phyloP scores from a whole-genome alignment of 306 rosid species.

The Vicia villosa region DNA sequence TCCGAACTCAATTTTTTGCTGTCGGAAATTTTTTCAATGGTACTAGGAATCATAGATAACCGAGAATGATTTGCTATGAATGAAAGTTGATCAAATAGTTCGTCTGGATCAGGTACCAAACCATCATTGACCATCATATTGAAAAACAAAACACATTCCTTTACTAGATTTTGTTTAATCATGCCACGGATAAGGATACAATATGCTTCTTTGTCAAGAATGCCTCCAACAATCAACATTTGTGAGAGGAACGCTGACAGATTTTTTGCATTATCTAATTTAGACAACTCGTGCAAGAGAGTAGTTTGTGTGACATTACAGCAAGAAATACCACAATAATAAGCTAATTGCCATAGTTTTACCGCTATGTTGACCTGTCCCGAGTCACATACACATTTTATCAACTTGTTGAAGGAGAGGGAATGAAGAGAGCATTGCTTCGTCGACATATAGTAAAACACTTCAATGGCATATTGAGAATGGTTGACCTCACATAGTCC shows the following conservation, averaged over 20 bases:
- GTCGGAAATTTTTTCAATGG: conserved; percentile 47
- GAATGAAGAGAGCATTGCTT: conserved; percentile 56
- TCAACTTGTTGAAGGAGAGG: conserved; percentile 58
- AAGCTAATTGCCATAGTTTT: conserved; percentile 56
- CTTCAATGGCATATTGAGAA: conserved; percentile 56
- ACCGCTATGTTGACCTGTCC: conserved; percentile 58
- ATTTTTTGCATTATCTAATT: conserved; percentile 45
- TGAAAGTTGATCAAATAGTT: conserved; percentile 54
- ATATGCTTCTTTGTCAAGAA: conserved; percentile 59
- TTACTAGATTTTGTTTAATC: conserved; percentile 50
- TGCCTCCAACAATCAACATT: conserved; percentile 62
- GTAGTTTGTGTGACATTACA: conserved; percentile 50
- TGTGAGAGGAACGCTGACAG: conserved; percentile 53
- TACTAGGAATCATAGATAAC: conserved; percentile 54
- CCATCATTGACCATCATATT: conserved; percentile 66
- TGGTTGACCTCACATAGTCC: conserved; percentile 61
- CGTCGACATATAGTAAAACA: conserved; percentile 67
- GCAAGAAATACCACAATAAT: conserved; percentile 55
- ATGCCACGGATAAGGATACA: conserved; percentile 64
- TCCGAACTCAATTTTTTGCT: conserved; percentile 50
- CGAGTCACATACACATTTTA: conserved; percentile 57
- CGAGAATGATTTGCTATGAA: conserved; percentile 54
- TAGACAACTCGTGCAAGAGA: conserved; percentile 59
- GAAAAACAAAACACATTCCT: conserved; percentile 59
- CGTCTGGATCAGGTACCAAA: conserved; percentile 61